A percentile compares a stretch with the other conserved stretches of the same genome.
Conservation (phyloP, 331 rosid genomes). For the Rosa hybrid region DNA sequence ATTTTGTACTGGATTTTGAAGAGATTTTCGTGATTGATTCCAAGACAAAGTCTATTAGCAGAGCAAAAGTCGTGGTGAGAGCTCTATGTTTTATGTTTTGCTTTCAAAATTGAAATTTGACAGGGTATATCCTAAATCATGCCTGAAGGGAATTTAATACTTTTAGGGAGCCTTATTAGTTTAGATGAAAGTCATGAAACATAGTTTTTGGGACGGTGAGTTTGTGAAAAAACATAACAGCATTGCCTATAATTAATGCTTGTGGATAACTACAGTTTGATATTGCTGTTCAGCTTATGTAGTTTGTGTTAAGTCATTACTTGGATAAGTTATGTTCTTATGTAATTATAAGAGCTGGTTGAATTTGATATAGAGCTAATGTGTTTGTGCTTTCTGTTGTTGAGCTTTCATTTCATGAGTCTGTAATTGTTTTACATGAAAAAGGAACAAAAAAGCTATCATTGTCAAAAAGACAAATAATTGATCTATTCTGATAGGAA, state of each 20-base stretch:
- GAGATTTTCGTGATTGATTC: constrained; percentile 91
- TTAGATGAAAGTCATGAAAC: background rate
- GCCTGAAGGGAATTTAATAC: background rate
- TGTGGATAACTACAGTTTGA: too few species aligned
- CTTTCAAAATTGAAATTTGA: background rate
- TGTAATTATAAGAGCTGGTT: too few species aligned
- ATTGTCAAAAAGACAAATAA: too few species aligned
- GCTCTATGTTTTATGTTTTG: background rate
- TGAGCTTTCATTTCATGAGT: too few species aligned
- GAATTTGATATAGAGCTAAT: too few species aligned
- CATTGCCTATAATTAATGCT: background rate
- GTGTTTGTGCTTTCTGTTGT: too few species aligned
- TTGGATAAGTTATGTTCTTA: too few species aligned
- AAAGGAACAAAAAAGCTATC: too few species aligned
- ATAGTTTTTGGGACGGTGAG: background rate
- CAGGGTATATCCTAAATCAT: background rate
- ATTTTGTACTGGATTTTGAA: constrained; percentile 89
- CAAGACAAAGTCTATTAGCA: constrained; percentile 77
- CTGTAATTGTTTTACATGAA: too few species aligned
- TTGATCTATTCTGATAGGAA: too few species aligned
- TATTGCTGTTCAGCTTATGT: too few species aligned
- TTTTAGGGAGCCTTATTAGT: background rate
- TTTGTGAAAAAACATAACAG: background rate
- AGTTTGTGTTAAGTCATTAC: too few species aligned
- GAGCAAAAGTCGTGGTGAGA: constrained; percentile 86